Evolutionary conservation across 2,329 filamentous ascomycete genomes (phyloP), one percentile per base, ranked within the genome.

Genomic region (Keithomyces neogunnii): DNA sequence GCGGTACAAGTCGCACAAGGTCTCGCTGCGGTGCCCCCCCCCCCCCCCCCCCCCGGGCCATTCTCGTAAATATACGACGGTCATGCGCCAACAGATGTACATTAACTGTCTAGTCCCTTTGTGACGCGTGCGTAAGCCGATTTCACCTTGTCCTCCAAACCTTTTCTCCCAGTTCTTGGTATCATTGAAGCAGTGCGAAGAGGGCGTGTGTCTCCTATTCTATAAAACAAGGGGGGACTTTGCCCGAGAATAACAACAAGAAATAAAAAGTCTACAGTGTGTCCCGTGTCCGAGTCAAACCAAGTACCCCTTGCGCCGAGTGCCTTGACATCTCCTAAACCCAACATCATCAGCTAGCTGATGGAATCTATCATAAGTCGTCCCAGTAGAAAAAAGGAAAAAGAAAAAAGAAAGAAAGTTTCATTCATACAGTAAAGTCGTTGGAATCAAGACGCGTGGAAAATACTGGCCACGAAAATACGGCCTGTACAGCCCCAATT

Each of bases 131-230:
- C 19, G 19, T 19, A 19, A 19, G 19, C 19, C 19, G 19, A 19
- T 19, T 19, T 19, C 19, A 19, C 19, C 19, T 19, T 19, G 19
- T 19, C 19, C 19, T 19, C 19, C 19, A 19, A 19, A 19, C 26
- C 13, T 26, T 9, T 30, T 9, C 13, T 44, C 26, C 40, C 40
- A 4, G 29, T 4, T 28, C 5, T 32, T 50, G 49, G 49, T 50
- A 50, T 50, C 49, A 46, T 50, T 50, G 32, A 36, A 29, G 38
- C 28, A 39, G 33, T n/a, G 32, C 26, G 13, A 49, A 46, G 6
- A 28, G 7, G 45, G 31, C 39, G 29, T 5, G n/a, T 19, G 29
- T 33, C 38, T 8, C 33, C 39, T 3, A 13, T 31, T 35, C 29
- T 26, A 48, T 48, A 50, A 32, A 47, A 29, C 26, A 36, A 29